Base-by-base conservation (phyloP, 2,329 filamentous ascomycete species). In the Meredithiella fracta region DNA sequence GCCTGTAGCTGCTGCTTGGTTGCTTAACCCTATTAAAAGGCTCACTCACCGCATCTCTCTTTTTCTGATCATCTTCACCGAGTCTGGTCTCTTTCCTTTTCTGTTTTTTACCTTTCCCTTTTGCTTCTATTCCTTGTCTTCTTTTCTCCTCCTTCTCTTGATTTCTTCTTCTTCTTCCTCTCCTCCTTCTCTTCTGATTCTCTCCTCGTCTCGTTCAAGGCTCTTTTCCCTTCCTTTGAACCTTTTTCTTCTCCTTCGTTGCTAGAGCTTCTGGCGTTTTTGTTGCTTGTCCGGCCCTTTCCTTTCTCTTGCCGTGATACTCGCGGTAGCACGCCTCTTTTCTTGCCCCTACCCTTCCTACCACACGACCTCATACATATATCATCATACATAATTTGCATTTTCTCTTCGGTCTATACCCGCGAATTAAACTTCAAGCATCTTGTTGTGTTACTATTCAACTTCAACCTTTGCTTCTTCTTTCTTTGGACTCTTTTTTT, bases 401-500 rank as follows among this genome's bases (percentile, higher is more conserved):
- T 54, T n/a, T 56, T 60, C 56, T 58, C 53, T 59, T 58, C 57
- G 56, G 55, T 55, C 49, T 58, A 58, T 58, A 58, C 57, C 57
- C 57, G 57, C 57, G 57, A 58, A 53, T 58, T 58, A 55, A 34
- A 58, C 57, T 58, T 58, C 49, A 58, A 58, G 57, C 57, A 58
- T 55, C 53, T 55, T 55, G 53, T 58, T 58, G 57, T 58, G 53
- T 52, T 58, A 54, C 38, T 55, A 44, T 44, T 14, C 42, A 49
- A 34, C 53, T 52, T 52, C 53, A 53, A 55, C 49, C 47, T 56
- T 38, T 58, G 47, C 57, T 61, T 59, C 57, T 58, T 60, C 55
- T 57, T 47, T 53, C 53, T 44, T 51, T 40, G 29, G 55, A 53
- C 37, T 49, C 29, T 44, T 54, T 47, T 58, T 54, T 50, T 52